phyloP scores from a whole-genome alignment of 371 early-diverging fungal genomes.

The Lichtheimia corymbifera region DNA sequence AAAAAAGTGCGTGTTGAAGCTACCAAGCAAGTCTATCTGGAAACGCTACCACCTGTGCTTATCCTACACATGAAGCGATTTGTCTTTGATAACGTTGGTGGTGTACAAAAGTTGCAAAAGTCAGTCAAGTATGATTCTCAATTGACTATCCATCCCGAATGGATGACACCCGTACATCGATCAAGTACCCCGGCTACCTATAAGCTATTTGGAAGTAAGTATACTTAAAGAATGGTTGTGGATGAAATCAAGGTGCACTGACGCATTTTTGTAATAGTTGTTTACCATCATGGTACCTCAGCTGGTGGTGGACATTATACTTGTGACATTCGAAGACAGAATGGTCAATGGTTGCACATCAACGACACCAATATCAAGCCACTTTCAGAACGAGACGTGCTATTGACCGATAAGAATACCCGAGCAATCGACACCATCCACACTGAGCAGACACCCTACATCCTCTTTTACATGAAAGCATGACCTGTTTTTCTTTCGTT shows the following conservation, averaged over 20 bases:
- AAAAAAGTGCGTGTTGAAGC: slow-evolving; percentile 66
- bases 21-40: slow-evolving; percentile 85
- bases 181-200: slow-evolving; percentile 45
- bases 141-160: slow-evolving; percentile 73
- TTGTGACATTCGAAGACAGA: slow-evolving; percentile 79
- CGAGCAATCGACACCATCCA: slow-evolving; percentile 44
- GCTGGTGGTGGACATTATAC: slow-evolving; percentile 98
- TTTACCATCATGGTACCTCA: slow-evolving; percentile 92
- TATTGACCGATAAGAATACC: slow-evolving; percentile 46
- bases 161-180: slow-evolving; percentile 57
- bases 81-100: slow-evolving; percentile 77
- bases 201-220: slow-evolving; percentile 58
- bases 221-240: not conserved
- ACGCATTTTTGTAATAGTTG: slow-evolving; percentile 51
- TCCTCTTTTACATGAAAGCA: slow-evolving; percentile 44
- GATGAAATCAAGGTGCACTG: slow-evolving; percentile 22
- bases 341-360: slow-evolving; percentile 86
- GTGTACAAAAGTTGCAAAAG: slow-evolving; percentile 86
- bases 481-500: slow-evolving; percentile 4
- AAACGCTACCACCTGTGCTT: slow-evolving; percentile 87
- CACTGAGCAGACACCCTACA: slow-evolving; percentile 49
- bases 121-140: slow-evolving; percentile 72
- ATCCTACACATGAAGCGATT: slow-evolving; percentile 96
- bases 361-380: slow-evolving; percentile 84
- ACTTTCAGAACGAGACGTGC: slow-evolving; percentile 70